Percentiles rank a stretch among this genome's conserved stretches.
Evolutionary conservation across 2,329 filamentous ascomycete species (phyloP).

Genomic region (Penicillium sp.): DNA sequence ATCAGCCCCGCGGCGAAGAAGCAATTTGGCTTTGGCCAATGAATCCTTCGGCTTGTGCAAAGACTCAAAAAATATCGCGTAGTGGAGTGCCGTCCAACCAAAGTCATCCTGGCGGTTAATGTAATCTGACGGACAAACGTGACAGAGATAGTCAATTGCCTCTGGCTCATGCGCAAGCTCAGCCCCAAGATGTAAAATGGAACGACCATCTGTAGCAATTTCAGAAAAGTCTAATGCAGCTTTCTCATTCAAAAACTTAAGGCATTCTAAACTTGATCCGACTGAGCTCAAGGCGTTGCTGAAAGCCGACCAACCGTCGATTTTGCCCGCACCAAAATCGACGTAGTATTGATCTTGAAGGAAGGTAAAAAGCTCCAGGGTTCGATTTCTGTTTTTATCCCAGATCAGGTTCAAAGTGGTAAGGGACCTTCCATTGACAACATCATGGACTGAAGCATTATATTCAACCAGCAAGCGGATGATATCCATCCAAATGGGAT

Average conservation of each 20-base stretch:
- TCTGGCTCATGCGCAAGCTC: background rate
- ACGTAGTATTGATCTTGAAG: constrained; percentile 4
- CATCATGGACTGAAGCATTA: background rate
- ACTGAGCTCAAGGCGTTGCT: background rate
- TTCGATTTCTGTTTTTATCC: background rate
- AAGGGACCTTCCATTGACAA: background rate
- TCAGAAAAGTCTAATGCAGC: background rate
- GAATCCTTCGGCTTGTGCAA: background rate
- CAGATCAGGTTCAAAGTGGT: background rate
- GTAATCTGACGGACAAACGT: background rate
- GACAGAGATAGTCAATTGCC: background rate
- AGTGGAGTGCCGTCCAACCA: background rate
- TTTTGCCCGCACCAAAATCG: background rate
- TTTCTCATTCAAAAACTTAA: background rate
- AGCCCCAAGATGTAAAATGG: background rate
- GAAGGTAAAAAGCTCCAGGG: background rate
- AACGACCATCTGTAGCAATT: background rate
- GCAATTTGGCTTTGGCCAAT: background rate
- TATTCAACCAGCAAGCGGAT: background rate
- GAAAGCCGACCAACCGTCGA: background rate
- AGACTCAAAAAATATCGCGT: background rate
- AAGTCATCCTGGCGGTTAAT: background rate
- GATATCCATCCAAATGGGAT: background rate
- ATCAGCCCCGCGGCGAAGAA: background rate
- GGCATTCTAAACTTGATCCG: background rate